Evolutionary conservation across 2,329 filamentous ascomycete species (phyloP).

Genomic region (Chaetomiaceae sp.): DNA sequence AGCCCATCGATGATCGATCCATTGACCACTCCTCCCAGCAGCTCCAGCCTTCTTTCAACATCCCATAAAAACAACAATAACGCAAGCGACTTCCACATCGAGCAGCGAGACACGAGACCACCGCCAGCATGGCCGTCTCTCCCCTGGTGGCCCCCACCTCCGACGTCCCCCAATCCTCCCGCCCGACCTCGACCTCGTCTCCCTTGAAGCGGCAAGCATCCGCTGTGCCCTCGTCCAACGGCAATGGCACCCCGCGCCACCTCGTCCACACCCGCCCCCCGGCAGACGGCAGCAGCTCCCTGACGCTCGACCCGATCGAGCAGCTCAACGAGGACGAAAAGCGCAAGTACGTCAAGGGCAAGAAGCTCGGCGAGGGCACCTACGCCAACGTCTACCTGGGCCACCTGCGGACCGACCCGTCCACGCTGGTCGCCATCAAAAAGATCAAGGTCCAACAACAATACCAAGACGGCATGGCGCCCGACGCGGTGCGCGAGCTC

Average conservation of each 20-base stretch:
- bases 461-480: constrained; percentile 85
- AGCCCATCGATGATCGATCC: no score
- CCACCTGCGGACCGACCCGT: constrained; percentile 68
- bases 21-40: no score
- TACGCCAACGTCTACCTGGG: constrained; percentile 95
- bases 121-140: constrained; percentile 41
- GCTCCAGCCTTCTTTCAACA: not conserved
- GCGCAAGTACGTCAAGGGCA: constrained; percentile 85
- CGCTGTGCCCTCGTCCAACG: constrained; percentile 29
- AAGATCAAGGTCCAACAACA: constrained; percentile 86
- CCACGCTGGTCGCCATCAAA: constrained; percentile 80
- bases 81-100: not conserved
- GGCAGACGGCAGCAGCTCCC: constrained; percentile 13
- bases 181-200: constrained; percentile 18
- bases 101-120: not conserved
- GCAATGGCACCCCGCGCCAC: constrained; percentile 23
- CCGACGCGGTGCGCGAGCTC: constrained; percentile 93
- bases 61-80: no score
- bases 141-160: constrained; percentile 41
- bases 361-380: constrained; percentile 91
- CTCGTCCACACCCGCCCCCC: constrained; percentile 11
- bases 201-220: constrained; percentile 29
- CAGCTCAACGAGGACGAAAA: constrained; percentile 78
- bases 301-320: constrained; percentile 62
- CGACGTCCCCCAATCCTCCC: constrained; percentile 30